Conservation (phyloP, 768 basidiomycete species). For the Pleurotus tuoliensis region DNA sequence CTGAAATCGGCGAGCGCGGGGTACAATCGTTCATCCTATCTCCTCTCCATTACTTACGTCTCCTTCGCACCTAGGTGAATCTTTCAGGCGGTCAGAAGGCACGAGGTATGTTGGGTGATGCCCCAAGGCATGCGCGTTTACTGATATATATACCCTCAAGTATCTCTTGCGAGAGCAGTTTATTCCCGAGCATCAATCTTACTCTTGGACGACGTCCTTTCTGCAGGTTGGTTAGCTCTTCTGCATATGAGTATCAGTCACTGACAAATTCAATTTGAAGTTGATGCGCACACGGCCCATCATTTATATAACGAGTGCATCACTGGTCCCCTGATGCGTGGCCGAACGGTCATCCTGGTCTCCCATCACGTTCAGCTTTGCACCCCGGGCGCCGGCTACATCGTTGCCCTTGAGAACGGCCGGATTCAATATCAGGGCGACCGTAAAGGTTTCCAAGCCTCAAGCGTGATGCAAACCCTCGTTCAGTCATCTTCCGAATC, state of each 20-base stretch:
- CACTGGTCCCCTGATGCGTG: conserved; percentile 74
- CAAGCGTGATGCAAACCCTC: conserved; percentile 61
- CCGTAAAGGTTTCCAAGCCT: conserved; percentile 59
- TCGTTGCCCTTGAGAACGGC: conserved; percentile 83
- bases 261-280: conserved; percentile 28
- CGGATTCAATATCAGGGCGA: conserved; percentile 73
- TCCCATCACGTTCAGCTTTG: conserved; percentile 94
- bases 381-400: conserved; percentile 70
- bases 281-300: conserved; percentile 91
- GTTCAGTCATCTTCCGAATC: conserved; percentile 48
- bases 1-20: conserved; percentile 85
- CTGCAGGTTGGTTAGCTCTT: conserved; percentile 35
- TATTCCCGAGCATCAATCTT: conserved; percentile 84
- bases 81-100: conserved; percentile 65
- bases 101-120: conserved; percentile 36
- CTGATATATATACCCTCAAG: conserved; percentile 29
- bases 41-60: conserved; percentile 11
- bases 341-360: conserved; percentile 86
- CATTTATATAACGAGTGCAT: conserved; percentile 84
- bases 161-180: conserved; percentile 79
- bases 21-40: conserved; percentile 31
- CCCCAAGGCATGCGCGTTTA: conserved; percentile 40
- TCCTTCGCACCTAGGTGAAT: conserved; percentile 38
- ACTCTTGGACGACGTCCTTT: conserved; percentile 79
- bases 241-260: not conserved